Conservation (phyloP, 495 filamentous ascomycete genomes). For the Penicillium manginii region DNA sequence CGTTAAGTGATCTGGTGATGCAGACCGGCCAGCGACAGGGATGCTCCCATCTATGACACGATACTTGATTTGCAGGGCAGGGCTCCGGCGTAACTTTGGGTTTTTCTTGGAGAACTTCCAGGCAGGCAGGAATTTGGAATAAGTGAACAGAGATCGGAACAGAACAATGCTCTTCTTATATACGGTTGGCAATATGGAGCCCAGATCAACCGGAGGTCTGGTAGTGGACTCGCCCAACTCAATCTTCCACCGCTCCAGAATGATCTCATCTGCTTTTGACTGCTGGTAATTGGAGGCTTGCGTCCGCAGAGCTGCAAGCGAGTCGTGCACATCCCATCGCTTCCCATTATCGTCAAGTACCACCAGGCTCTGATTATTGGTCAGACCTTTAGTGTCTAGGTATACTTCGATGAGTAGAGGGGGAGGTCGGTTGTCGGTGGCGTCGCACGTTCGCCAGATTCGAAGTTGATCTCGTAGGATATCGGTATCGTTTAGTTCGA, state of each 20-base stretch:
- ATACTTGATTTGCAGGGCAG: conserved; percentile 73
- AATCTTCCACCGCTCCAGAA: conserved; percentile 89
- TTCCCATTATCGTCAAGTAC: conserved; percentile 86
- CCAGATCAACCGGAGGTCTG: conserved; percentile 62
- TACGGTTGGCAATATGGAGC: conserved; percentile 75
- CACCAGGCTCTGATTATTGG: conserved; percentile 83
- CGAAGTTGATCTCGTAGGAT: conserved; percentile 77
- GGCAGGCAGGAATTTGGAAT: conserved; percentile 79
- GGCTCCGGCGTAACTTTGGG: conserved; percentile 64
- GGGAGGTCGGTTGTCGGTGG: conserved; percentile 75
- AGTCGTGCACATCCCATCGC: conserved; percentile 88
- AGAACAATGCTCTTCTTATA: conserved; percentile 97
- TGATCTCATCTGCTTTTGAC: conserved; percentile 61
- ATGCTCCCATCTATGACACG: conserved; percentile 68
- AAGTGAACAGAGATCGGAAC: conserved; percentile 89
- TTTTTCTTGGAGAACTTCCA: conserved; percentile 83
- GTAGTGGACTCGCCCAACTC: conserved; percentile 69
- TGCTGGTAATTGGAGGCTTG: conserved; percentile 32
- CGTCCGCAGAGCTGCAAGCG: conserved; percentile 64
- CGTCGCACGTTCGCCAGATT: conserved; percentile 78
- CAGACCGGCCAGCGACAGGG: conserved; percentile 34
- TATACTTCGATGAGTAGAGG: conserved; percentile 90
- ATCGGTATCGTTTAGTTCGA: conserved; percentile 91
- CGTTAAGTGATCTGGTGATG: conserved; percentile 65
- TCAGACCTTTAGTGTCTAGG: conserved; percentile 78